Percentiles rank a stretch among this genome's conserved stretches.
These are phyloP conservation scores for Clonostachys sp. DNA, from an alignment of 2,329 filamentous ascomycete genomes.

Conservation along the genomic window DNA sequence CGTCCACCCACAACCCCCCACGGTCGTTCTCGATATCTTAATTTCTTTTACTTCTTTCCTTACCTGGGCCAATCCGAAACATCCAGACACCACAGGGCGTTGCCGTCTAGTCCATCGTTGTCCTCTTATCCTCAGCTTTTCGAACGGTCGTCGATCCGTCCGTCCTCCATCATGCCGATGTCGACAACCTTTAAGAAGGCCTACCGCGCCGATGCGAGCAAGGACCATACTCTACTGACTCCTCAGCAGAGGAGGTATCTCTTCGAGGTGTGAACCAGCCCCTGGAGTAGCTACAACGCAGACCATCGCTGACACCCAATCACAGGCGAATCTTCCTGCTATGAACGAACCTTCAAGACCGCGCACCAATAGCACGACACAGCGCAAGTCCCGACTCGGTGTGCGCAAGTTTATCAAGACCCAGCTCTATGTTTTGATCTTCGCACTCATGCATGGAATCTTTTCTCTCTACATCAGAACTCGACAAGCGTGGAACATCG, in stretches of 20 bases:
- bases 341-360: constrained; percentile 21
- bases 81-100: background rate
- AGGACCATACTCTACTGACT: constrained; percentile 22
- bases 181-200: constrained; percentile 26
- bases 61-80: background rate
- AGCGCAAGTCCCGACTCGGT: constrained; percentile 40
- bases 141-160: background rate
- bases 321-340: constrained; percentile 27
- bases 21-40: background rate
- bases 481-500: constrained; percentile 73
- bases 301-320: background rate
- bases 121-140: background rate
- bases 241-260: constrained; percentile 29
- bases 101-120: too few relatives aligned
- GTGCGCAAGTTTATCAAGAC: constrained; percentile 56
- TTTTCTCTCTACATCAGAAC: constrained; percentile 87
- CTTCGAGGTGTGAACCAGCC: constrained; percentile 20
- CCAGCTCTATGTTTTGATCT: constrained; percentile 63
- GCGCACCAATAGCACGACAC: constrained; percentile 8
- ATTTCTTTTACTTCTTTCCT: background rate
- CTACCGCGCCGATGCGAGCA: constrained; percentile 32
- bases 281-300: background rate
- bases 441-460: constrained; percentile 68
- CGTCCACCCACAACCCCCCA: too few relatives aligned
- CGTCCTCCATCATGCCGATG: constrained; percentile 22